Evolutionary conservation across 306 rosid species (phyloP).

Genomic region (Castanopsis chinensis): DNA sequence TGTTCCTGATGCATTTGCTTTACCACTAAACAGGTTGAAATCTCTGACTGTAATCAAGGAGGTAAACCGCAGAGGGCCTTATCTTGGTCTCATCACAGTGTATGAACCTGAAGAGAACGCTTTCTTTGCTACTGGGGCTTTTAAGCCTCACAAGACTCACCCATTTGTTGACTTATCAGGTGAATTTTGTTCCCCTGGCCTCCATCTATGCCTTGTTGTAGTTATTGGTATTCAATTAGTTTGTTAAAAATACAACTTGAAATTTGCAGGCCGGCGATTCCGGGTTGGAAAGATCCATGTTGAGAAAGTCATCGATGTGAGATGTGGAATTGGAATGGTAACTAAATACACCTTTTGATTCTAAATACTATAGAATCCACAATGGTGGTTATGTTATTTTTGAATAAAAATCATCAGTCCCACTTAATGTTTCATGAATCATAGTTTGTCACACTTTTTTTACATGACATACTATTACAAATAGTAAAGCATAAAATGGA

Average conservation of each 20-base stretch:
- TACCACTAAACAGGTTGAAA: slow-evolving; percentile 7
- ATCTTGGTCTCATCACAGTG: slow-evolving; percentile 44
- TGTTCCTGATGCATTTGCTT: slow-evolving; percentile 11
- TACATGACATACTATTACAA: too few species aligned
- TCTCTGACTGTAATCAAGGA: slow-evolving; percentile 3
- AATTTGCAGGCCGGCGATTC: slow-evolving; percentile 41
- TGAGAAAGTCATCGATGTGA: slow-evolving; percentile 42
- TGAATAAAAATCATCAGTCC: too few species aligned
- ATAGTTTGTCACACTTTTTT: too few species aligned
- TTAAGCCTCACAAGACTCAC: slow-evolving; percentile 30
- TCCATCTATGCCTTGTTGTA: not conserved
- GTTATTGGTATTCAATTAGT: not conserved
- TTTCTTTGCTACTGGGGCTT: slow-evolving; percentile 28
- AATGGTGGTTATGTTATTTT: too few species aligned
- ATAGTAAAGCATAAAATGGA: too few species aligned
- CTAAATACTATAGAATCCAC: too few species aligned
- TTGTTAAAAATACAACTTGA: not conserved
- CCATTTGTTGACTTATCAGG: slow-evolving; percentile 49
- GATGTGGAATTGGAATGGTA: slow-evolving; percentile 48
- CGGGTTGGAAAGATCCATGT: slow-evolving; percentile 34
- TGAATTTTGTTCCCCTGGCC: not conserved
- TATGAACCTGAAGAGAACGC: slow-evolving; percentile 37
- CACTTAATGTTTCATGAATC: too few species aligned
- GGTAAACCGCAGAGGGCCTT: slow-evolving; percentile 35
- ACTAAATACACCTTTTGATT: not conserved